Percentiles rank a stretch among this genome's conserved stretches.
phyloP scores from a whole-genome alignment of 805 yeast species.

The Hanseniaspora pseudoguilliermondii region DNA sequence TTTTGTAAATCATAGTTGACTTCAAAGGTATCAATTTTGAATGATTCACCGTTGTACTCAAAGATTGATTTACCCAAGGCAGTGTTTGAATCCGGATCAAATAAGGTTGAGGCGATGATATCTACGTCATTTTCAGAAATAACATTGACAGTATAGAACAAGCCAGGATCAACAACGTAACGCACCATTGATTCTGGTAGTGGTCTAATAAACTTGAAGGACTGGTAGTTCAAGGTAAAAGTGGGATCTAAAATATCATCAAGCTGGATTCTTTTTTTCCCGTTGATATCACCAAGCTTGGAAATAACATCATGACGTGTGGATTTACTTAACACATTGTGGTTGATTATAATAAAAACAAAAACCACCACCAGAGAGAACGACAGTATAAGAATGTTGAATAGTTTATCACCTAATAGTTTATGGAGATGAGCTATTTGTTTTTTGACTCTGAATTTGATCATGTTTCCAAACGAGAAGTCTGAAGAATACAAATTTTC shows the following conservation, averaged over 20 bases:
- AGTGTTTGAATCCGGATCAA: constrained; percentile 19
- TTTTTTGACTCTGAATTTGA: neutral
- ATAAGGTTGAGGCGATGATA: constrained; percentile 24
- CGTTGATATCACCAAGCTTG: neutral
- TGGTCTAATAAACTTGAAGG: constrained; percentile 22
- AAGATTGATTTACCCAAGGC: constrained; percentile 28
- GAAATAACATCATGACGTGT: neutral
- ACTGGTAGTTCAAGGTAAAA: constrained; percentile 18
- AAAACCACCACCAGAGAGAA: neutral
- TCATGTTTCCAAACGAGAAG: neutral
- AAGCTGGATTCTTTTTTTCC: constrained; percentile 16
- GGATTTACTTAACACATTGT: neutral
- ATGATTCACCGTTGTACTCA: constrained; percentile 30
- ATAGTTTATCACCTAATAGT: neutral
- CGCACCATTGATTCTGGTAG: constrained; percentile 15
- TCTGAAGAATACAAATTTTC: neutral
- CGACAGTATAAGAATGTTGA: neutral
- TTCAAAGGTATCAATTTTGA: constrained; percentile 31
- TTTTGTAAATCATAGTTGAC: constrained; percentile 35
- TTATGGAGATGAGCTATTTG: neutral
- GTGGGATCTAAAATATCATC: constrained; percentile 21
- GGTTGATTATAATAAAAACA: neutral
- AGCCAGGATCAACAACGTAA: constrained; percentile 34
- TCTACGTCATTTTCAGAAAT: constrained; percentile 14
- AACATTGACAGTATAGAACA: constrained; percentile 23